Evolutionary conservation across 176 grass and related monocot genomes (phyloP).

Genomic region (Tillandsia fasciculata): DNA sequence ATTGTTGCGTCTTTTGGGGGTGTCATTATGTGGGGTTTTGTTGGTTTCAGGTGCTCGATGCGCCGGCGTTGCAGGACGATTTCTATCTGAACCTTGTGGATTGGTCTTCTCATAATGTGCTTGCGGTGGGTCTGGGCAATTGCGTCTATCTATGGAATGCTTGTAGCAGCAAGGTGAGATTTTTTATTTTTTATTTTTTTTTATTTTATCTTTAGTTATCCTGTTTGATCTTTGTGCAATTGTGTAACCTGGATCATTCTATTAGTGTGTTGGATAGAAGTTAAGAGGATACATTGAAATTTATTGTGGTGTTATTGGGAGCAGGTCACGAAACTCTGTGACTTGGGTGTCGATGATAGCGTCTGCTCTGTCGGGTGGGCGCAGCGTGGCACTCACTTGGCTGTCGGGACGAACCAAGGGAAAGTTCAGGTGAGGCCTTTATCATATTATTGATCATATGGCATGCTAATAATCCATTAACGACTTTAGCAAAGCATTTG

Average conservation of each 20-base stretch:
- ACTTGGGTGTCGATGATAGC: conserved; percentile 74
- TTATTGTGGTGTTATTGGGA: not conserved
- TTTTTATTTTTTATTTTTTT: not conserved
- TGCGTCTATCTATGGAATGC: conserved; percentile 98
- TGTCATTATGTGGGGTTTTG: not conserved
- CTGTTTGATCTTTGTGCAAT: not conserved
- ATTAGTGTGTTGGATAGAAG: too few species aligned
- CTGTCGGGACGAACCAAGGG: conserved; percentile 86
- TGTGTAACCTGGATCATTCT: not conserved
- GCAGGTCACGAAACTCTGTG: conserved; percentile 94
- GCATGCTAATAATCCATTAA: conserved; percentile 8
- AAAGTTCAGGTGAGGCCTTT: conserved; percentile 65
- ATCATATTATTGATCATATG: not conserved
- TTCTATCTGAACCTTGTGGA: conserved; percentile 99
- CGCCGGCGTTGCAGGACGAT: conserved; percentile 93
- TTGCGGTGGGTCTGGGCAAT: conserved; percentile 86
- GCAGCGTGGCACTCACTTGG: conserved; percentile 68
- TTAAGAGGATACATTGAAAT: not conserved
- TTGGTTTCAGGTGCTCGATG: conserved; percentile 73
- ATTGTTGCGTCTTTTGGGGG: not conserved
- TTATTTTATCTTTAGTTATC: not conserved
- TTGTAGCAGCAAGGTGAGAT: conserved; percentile 89
- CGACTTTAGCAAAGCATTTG: not conserved
- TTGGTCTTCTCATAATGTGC: conserved; percentile 94
- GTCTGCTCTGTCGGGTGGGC: conserved; percentile 96